Evolutionary conservation across 2,329 filamentous ascomycete genomes (phyloP).

Genomic region (Trichothecium sympodiale): DNA sequence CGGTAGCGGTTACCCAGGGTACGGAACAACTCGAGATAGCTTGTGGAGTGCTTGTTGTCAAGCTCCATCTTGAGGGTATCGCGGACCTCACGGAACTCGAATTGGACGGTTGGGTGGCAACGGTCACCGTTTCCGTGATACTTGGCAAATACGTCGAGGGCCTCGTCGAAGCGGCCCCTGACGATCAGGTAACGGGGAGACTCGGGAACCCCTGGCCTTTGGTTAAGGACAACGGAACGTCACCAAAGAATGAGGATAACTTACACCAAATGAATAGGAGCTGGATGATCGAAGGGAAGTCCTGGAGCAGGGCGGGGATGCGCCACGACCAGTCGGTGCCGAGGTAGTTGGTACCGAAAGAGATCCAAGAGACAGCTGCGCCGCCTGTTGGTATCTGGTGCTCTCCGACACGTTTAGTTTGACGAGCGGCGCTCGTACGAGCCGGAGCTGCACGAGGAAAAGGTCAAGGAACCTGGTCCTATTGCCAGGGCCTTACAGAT

Average conservation of each 20-base stretch:
- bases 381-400: too few relatives aligned
- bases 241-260: background rate
- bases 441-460: too few relatives aligned
- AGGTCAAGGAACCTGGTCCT: too few relatives aligned
- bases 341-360: constrained; percentile 50
- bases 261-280: constrained; percentile 48
- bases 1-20: constrained; percentile 54
- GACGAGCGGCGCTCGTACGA: too few relatives aligned
- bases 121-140: constrained; percentile 51
- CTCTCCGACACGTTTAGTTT: too few relatives aligned
- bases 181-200: constrained; percentile 54
- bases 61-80: constrained; percentile 48
- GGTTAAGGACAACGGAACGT: too few relatives aligned
- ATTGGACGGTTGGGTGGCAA: constrained; percentile 47
- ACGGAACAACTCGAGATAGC: constrained; percentile 46
- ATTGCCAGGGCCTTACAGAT: too few relatives aligned
- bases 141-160: constrained; percentile 43
- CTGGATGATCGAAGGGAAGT: constrained; percentile 49
- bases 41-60: constrained; percentile 31
- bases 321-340: constrained; percentile 55
- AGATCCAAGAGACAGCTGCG: constrained; percentile 50
- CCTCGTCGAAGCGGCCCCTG: constrained; percentile 36
- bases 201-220: constrained; percentile 43
- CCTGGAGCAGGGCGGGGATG: constrained; percentile 51
- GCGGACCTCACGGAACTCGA: constrained; percentile 53